Evolutionary conservation across 768 basidiomycete genomes (phyloP).

Genomic region (Cystoderma amianthinum): DNA sequence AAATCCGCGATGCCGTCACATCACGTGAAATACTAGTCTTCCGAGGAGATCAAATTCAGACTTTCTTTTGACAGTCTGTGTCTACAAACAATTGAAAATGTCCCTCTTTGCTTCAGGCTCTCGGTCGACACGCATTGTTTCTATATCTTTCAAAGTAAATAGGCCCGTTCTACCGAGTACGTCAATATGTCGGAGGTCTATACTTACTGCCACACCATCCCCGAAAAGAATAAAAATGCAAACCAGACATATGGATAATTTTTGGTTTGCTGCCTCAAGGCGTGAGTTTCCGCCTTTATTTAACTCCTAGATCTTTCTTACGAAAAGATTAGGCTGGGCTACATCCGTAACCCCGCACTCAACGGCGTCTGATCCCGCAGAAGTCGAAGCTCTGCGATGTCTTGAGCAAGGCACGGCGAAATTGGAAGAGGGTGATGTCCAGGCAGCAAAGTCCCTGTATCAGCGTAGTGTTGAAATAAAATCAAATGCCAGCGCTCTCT

Average conservation of each 20-base stretch:
- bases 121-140: constrained; percentile 9
- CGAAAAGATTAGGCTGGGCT: constrained; percentile 55
- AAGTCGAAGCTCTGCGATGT: constrained; percentile 69
- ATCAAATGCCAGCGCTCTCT: constrained; percentile 72
- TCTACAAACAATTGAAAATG: constrained; percentile 10
- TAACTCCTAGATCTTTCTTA: not conserved
- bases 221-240: constrained; percentile 10
- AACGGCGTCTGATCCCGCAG: constrained; percentile 77
- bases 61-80: constrained; percentile 1
- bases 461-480: constrained; percentile 76
- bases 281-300: constrained; percentile 15
- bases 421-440: constrained; percentile 81
- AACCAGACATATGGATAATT: constrained; percentile 13
- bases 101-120: constrained; percentile 9
- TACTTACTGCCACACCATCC: constrained; percentile 6
- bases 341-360: constrained; percentile 78
- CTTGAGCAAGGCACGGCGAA: constrained; percentile 81
- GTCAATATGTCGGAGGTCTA: constrained; percentile 9
- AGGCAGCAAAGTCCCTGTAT: constrained; percentile 72
- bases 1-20: constrained; percentile 13
- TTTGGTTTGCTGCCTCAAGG: constrained; percentile 11
- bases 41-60: not conserved
- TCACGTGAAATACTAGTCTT: constrained; percentile 14
- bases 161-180: constrained; percentile 3
- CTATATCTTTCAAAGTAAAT: constrained; percentile 3